Evolutionary conservation across 148 eudicot species (phyloP), one percentile per base, ranked within the genome.

Genomic region (Talinum fruticosum): DNA sequence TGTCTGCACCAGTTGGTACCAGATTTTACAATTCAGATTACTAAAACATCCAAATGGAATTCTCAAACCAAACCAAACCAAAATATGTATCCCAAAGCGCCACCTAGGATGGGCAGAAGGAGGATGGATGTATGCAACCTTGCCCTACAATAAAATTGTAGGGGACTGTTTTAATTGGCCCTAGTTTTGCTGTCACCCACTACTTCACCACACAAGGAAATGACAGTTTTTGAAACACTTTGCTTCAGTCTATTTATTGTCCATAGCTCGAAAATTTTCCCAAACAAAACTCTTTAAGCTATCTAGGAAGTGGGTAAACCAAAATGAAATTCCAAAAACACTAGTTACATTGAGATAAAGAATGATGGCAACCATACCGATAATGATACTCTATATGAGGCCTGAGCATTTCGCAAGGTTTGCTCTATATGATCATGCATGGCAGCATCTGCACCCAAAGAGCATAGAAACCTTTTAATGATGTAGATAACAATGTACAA

Each of bases 391-490:
- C 82, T 85, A 81, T 86, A 93, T 54, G 96, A 88, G 86, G 91
- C 88, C 1, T 93, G 92, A 49, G 92, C 96, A 84, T 69, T 82
- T 69, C 82, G 78, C 79, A 86, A 87, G 81, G 87, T 86, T 84
- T 84, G 89, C 73, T 87, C 87, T 81, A 93, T 88, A 81, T 81
- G 85, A 78, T 76, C 87, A n/a, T 82, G 94, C 98, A 93, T 93
- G 12, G 59, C 85, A 73, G 90, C 86, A 84, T 93, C 98, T 93
- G 90, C 57, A 61, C 75, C 41, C 64, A 80, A 32, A 66, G 36
- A 53, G 47, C 73, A 71, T 21, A 69, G 75, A 49, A 76, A 26
- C 32, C 45, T n/a, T 82, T 69, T 57, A 45, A 72, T 13, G 32
- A 45, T 26, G 36, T 54, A 24, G 34, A 79, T 32, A 24, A 79